Evolutionary conservation across 2,329 filamentous ascomycete genomes (phyloP).

Genomic region (Sphaceloma murrayae): DNA sequence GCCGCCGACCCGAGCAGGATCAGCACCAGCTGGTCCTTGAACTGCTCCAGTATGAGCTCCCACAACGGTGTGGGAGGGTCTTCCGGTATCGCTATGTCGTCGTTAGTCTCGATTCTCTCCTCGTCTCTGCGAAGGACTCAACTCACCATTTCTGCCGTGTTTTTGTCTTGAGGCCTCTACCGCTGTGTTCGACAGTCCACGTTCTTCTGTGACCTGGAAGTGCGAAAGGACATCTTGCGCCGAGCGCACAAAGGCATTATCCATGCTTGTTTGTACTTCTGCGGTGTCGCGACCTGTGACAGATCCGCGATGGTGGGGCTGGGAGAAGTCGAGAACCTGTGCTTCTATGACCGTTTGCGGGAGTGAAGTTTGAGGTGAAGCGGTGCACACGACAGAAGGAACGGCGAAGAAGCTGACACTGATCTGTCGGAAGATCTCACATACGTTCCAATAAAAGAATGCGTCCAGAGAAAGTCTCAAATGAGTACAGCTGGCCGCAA

Average conservation of each 20-base stretch:
- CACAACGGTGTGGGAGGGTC: slow-evolving; percentile 92
- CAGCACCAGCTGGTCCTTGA: slow-evolving; percentile 96
- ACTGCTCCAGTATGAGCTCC: slow-evolving; percentile 95
- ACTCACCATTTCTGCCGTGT: slow-evolving; percentile 32
- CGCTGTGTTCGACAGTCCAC: slow-evolving; percentile 26
- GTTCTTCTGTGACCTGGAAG: slow-evolving; percentile 29
- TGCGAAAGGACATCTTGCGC: slow-evolving; percentile 30
- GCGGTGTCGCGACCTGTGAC: not conserved
- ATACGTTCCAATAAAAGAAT: no score
- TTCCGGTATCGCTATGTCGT: slow-evolving; percentile 56
- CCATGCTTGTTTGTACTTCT: slow-evolving; percentile 24
- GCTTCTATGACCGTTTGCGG: slow-evolving; percentile 5
- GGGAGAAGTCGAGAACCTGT: not conserved
- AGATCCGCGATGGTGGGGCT: slow-evolving; percentile 6
- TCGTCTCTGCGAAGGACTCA: no score
- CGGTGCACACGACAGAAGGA: no score
- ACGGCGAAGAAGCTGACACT: no score
- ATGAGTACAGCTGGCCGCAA: slow-evolving; percentile 15
- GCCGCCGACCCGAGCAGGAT: slow-evolving; percentile 88
- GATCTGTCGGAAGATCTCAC: no score
- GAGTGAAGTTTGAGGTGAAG: no score
- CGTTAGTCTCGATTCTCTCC: no score
- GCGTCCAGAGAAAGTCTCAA: no score
- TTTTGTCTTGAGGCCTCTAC: slow-evolving; percentile 27
- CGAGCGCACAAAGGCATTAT: slow-evolving; percentile 29